Base-by-base conservation (phyloP, 2,329 filamentous ascomycete species). In the Ophiobolus disseminans region DNA sequence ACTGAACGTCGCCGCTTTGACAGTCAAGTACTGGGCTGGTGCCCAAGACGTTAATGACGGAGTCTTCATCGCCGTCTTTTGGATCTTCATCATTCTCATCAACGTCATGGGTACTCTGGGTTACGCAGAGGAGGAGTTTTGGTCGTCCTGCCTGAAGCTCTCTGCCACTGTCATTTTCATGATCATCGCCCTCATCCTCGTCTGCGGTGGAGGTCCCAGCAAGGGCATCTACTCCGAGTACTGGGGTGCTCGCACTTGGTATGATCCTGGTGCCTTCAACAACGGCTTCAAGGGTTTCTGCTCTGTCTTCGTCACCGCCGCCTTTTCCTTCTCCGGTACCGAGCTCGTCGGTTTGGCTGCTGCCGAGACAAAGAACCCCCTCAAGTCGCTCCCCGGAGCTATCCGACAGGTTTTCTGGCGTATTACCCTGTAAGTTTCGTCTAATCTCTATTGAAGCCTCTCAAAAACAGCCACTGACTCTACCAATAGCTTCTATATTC, bases 211-310 rank as follows among this genome's bases (percentile, higher is more conserved):
- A 34, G 81, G 81, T 2, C 82, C 82, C 1, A 70, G 66, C 40
- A 72, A 70, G 4, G 76, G 82, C 39, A 69, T 75, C 11, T 74
- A 83, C 10, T 35, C 41, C 39, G 64, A 69, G 42, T 85, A 86
- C 64, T 80, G 86, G 35, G 85, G 86, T 13, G 83, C 79, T 16
- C 76, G 77, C 32, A 86, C 82, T 73, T 87, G 84, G 84, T 73
- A 79, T 53, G 72, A 82, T 25, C 82, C 82, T 4, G 68, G 69
- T 14, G 81, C 82, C 0, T 80, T 81, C 66, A 57, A 65, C 40
- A 77, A 86, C 62, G 84, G 84, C 5, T 86, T 87, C 76, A 82
- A 84, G 69, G 84, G 84, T 31, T 80, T 86, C 61, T 86, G 83
- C 68, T 77, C 78, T 49, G 82, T 86, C 35, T 86, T 86, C 60